phyloP scores from a whole-genome alignment of 208 protist genomes.

The Wallacemonas sp. region DNA sequence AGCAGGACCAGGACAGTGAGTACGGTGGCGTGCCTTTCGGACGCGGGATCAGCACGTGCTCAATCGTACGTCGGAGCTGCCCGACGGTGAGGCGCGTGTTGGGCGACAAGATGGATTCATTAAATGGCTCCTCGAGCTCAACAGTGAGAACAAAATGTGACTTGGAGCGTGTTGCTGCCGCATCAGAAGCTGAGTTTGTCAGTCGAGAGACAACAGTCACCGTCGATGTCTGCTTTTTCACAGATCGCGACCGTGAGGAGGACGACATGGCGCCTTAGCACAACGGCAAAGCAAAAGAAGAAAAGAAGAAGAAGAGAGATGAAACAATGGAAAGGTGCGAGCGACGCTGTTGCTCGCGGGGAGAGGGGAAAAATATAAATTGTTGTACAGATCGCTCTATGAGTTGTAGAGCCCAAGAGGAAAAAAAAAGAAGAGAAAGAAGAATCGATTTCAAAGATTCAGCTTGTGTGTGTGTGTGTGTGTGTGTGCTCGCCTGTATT shows the following conservation, averaged over 20 bases:
- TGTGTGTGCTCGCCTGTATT: not conserved
- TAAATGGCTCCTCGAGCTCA: conserved; percentile 2
- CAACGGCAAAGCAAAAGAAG: too few relatives aligned
- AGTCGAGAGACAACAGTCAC: conserved; percentile 2
- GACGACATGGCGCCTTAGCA: not conserved
- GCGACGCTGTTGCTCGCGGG: too few relatives aligned
- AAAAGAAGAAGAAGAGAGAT: not conserved
- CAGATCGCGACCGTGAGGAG: not conserved
- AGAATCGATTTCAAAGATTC: not conserved
- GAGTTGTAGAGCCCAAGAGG: not conserved
- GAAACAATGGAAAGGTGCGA: too few relatives aligned
- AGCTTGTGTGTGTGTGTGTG: not conserved
- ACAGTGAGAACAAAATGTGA: conserved; percentile 14
- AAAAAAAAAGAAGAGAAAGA: not conserved
- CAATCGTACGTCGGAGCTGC: not conserved
- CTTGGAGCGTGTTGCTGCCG: not conserved
- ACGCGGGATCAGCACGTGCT: conserved; percentile 11
- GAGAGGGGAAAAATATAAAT: too few relatives aligned
- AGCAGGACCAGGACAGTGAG: not conserved
- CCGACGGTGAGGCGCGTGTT: not conserved
- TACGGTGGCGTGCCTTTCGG: not conserved
- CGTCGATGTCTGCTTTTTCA: not conserved
- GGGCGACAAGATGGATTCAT: not conserved
- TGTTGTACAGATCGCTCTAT: too few relatives aligned
- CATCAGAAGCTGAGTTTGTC: not conserved